phyloP scores from a whole-genome alignment of 306 rosid species.

The Nissolia schottii region DNA sequence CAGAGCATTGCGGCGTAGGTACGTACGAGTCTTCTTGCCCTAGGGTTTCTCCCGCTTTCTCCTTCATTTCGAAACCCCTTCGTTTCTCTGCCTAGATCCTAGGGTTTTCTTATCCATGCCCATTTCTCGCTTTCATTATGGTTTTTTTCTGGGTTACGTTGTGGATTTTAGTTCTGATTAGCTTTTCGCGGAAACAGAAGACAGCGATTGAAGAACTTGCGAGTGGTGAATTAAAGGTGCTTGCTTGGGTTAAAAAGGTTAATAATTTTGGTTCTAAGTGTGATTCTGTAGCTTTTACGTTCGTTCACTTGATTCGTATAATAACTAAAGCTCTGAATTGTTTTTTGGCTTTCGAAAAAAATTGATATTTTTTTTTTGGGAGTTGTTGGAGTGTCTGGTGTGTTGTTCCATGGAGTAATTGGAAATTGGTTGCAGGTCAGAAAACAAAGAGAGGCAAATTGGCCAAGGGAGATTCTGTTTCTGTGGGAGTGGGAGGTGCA shows the following conservation, averaged over 20 bases:
- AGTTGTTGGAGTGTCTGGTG: background rate
- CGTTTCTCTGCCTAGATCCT: background rate
- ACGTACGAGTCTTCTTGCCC: conserved; percentile 30
- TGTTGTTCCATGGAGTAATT: background rate
- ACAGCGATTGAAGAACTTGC: too few species aligned
- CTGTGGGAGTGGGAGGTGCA: too few species aligned
- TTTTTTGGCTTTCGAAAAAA: too few species aligned
- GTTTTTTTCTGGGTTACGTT: background rate
- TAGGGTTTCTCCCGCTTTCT: background rate
- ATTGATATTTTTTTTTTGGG: conserved; percentile 1
- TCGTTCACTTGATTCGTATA: background rate
- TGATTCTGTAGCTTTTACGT: background rate
- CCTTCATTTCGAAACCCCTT: background rate
- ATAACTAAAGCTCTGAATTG: too few species aligned
- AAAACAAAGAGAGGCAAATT: conserved; percentile 30
- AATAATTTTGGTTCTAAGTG: background rate
- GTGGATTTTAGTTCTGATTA: background rate
- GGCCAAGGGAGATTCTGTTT: conserved; percentile 29
- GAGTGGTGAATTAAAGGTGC: background rate
- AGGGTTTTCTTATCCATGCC: background rate
- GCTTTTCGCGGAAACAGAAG: background rate
- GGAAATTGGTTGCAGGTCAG: conserved; percentile 37
- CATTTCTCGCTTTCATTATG: conserved; percentile 1
- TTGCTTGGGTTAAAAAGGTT: background rate
- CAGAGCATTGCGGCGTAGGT: conserved; percentile 26